Percentiles rank a stretch among this genome's conserved stretches.
Evolutionary conservation across 352 stramenopile species (phyloP).

Genomic region (Phytophthora kernoviae): DNA sequence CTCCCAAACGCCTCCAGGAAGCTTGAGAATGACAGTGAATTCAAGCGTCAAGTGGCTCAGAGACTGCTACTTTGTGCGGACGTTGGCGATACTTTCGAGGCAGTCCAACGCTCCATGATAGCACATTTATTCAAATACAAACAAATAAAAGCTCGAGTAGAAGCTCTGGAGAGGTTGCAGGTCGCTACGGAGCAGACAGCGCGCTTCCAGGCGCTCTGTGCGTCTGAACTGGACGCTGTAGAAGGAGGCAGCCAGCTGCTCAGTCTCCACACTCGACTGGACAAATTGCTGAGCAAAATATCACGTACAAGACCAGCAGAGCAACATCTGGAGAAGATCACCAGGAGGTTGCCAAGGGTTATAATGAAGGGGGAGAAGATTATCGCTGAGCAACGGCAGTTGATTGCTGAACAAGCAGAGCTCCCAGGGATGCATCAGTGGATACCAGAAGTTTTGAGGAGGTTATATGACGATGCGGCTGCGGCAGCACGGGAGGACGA

Average conservation of each 20-base stretch:
- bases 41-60: conserved; percentile 33
- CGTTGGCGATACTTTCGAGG: conserved; percentile 12
- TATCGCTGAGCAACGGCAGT: conserved; percentile 7
- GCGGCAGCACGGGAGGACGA: not conserved
- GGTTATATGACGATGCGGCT: conserved; percentile 32
- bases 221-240: conserved; percentile 13
- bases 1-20: conserved; percentile 10
- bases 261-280: conserved; percentile 19
- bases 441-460: conserved; percentile 40
- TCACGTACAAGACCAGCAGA: conserved; percentile 9
- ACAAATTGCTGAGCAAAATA: conserved; percentile 17
- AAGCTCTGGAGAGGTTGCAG: conserved; percentile 13
- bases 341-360: conserved; percentile 21
- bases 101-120: conserved; percentile 1
- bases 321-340: conserved; percentile 5
- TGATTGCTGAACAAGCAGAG: conserved; percentile 18
- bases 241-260: conserved; percentile 5
- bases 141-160: conserved; percentile 4
- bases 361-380: conserved; percentile 20
- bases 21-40: conserved; percentile 64
- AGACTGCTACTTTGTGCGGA: conserved; percentile 24
- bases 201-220: conserved; percentile 23
- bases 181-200: conserved; percentile 20
- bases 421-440: conserved; percentile 38
- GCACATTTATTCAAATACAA: conserved; percentile 10